These are phyloP conservation scores for Hypholoma fasciculare DNA, from an alignment of 768 basidiomycete genomes.

Conservation along the genomic window DNA sequence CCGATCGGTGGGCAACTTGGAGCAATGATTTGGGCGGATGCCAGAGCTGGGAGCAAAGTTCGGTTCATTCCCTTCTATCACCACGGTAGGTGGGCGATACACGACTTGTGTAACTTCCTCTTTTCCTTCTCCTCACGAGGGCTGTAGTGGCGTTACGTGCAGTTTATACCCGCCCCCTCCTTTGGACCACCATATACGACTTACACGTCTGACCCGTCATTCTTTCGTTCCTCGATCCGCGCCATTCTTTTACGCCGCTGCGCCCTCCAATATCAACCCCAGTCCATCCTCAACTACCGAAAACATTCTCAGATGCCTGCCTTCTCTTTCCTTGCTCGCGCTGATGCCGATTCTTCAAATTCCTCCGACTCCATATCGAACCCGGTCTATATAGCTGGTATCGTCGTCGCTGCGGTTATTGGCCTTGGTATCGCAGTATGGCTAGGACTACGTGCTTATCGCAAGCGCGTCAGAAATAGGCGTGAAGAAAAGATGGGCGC, in stretches of 20 bases:
- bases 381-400: slow-evolving; percentile 48
- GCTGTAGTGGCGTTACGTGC: not conserved
- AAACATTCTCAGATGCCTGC: slow-evolving; percentile 16
- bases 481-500: slow-evolving; percentile 36
- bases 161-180: not conserved
- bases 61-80: not conserved
- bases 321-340: slow-evolving; percentile 16
- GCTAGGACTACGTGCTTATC: slow-evolving; percentile 40
- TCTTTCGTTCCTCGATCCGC: slow-evolving; percentile 1
- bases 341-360: slow-evolving; percentile 8
- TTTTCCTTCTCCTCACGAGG: slow-evolving; percentile 1
- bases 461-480: slow-evolving; percentile 37
- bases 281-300: not conserved
- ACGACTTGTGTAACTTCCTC: slow-evolving; percentile 4
- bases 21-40: too few relatives aligned
- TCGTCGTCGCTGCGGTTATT: slow-evolving; percentile 45
- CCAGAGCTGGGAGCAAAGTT: too few relatives aligned
- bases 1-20: not conserved
- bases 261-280: not conserved
- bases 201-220: slow-evolving; percentile 2
- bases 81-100: slow-evolving; percentile 4
- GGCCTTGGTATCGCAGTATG: slow-evolving; percentile 39
- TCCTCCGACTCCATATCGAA: slow-evolving; percentile 11
- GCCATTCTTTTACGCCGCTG: not conserved
- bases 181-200: too few relatives aligned